These are phyloP conservation scores for Gonapodya prolifera DNA, from an alignment of 192 early-diverging fungal species.

Conservation along the genomic window DNA sequence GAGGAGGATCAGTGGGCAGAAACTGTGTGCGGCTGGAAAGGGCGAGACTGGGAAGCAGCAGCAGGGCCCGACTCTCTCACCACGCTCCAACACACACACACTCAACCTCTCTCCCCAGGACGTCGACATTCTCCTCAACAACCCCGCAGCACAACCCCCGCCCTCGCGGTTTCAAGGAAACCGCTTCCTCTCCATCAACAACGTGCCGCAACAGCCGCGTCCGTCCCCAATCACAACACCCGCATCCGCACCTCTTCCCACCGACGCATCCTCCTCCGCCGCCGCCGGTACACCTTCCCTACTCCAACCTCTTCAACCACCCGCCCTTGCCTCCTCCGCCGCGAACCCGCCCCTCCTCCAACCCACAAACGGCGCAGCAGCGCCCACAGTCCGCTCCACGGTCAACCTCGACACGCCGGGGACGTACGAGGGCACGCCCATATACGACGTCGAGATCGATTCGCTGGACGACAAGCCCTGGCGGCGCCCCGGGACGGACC, in stretches of 20 bases:
- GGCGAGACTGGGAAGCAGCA: too few species aligned
- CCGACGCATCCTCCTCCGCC: too few species aligned
- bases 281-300: too few species aligned
- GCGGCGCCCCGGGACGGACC: constrained; percentile 81
- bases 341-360: too few species aligned
- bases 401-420: constrained; percentile 63
- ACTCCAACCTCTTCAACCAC: too few species aligned
- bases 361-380: too few species aligned
- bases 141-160: not conserved
- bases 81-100: not conserved
- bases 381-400: not conserved
- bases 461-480: constrained; percentile 93
- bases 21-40: too few species aligned
- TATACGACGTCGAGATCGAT: constrained; percentile 87
- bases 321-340: too few species aligned
- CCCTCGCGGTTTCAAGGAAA: not conserved
- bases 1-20: too few species aligned
- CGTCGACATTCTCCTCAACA: not conserved
- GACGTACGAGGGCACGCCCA: constrained; percentile 60
- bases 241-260: not conserved
- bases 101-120: not conserved
- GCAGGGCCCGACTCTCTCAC: not conserved
- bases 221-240: not conserved
- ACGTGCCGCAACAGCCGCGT: not conserved
- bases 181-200: not conserved